Base-by-base conservation (phyloP, 805 yeast genomes). In the Wickerhamomyces chambardii region DNA sequence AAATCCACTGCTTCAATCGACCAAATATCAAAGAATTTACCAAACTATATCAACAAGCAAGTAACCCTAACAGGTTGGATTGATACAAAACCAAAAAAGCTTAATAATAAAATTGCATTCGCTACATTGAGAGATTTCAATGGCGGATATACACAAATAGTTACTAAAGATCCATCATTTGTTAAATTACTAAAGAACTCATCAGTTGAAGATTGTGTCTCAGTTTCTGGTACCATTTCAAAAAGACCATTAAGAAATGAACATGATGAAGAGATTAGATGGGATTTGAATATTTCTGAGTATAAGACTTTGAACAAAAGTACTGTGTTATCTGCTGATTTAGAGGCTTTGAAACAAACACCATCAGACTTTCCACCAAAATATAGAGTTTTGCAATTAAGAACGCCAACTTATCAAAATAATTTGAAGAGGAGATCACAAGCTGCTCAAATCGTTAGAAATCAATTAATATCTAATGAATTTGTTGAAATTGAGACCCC, bases 401-500 rank as follows among this genome's bases (percentile, higher is more conserved):
- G 98, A 33, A 68, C 67, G 11, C 70, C 71, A 1, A 59, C 50
- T 35, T 75, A 61, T 40, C 94, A 83, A 45, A 46, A 62, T 0
- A 69, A 80, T 3, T 48, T 85, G 31, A 66, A 66, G 34, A 58
- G 63, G 29, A 62, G 95, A 48, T 71, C 86, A 22, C 53, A 63
- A 32, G 73, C 78, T 1, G 71, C 84, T 0, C 54, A 59, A 17
- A 43, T 61, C 14, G 54, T 74, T 2, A 60, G 86, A 31, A 46
- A 58, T 6, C 45, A 51, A 1, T 53, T 80, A 14, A 66, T 66
- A 29, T 36, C 46, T 0, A 46, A 57, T 15, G 59, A 59, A 2
- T 92, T 92, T 55, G 71, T 73, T 0, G 97, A 92, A 51, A 69
- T 92, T 21, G 98, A 90, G 53, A 92, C 98, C 0, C 98, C 98